These are phyloP conservation scores for Populus hybrid DNA, from an alignment of 441 rosid species.

Conservation along the genomic window DNA sequence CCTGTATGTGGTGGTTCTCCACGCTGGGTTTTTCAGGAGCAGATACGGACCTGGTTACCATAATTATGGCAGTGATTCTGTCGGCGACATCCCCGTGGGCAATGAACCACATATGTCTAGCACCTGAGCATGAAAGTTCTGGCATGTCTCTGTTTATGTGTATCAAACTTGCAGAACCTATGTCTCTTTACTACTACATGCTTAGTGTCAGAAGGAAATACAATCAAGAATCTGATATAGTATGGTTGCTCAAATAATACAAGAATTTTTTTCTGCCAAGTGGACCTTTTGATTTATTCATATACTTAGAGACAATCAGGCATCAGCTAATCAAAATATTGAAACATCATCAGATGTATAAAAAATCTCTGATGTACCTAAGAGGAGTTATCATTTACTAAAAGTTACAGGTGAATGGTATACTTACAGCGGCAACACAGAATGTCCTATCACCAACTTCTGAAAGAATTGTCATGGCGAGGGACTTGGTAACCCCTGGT, in stretches of 20 bases:
- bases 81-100: background rate
- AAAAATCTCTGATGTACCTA: too few species aligned
- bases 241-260: too few species aligned
- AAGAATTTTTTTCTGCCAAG: too few species aligned
- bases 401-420: background rate
- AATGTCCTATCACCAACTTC: constrained; percentile 23
- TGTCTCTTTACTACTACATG: background rate
- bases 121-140: background rate
- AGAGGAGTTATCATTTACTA: too few species aligned
- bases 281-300: too few species aligned
- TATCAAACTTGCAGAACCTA: background rate
- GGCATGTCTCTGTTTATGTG: background rate
- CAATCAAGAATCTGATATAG: too few species aligned
- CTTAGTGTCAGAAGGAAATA: too few species aligned
- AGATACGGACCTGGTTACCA: constrained; percentile 13
- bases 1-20: constrained; percentile 25
- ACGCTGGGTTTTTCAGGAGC: constrained; percentile 16
- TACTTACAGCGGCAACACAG: constrained; percentile 15
- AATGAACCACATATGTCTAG: background rate
- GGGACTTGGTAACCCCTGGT: constrained; percentile 15
- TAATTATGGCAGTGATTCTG: background rate
- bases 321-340: too few species aligned
- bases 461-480: constrained; percentile 19
- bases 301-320: too few species aligned
- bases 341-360: too few species aligned